Evolutionary conservation across 2,329 filamentous ascomycete genomes (phyloP).

Genomic region (Neofusicoccum sp.): DNA sequence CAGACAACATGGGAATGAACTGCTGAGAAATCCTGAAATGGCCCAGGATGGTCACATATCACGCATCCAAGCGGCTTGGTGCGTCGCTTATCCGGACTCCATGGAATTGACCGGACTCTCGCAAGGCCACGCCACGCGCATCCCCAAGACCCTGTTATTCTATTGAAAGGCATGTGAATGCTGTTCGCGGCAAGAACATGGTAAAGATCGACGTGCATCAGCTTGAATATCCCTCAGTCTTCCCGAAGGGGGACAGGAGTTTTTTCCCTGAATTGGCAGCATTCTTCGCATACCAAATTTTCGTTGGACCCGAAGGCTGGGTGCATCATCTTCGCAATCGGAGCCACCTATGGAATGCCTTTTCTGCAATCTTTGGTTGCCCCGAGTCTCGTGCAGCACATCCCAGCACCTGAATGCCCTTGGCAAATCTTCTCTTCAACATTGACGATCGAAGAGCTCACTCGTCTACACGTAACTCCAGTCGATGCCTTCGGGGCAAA

Average conservation of each 20-base stretch:
- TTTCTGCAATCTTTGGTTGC: too few species aligned
- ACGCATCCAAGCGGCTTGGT: neutral
- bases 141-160: neutral
- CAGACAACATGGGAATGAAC: neutral
- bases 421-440: too few species aligned
- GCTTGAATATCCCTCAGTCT: neutral
- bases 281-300: neutral
- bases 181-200: neutral
- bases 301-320: neutral
- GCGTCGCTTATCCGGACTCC: neutral
- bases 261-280: neutral
- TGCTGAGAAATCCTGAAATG: constrained; percentile 3
- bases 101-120: neutral
- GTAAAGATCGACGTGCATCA: neutral
- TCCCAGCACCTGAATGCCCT: too few species aligned
- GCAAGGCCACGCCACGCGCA: neutral
- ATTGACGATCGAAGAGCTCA: too few species aligned
- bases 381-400: too few species aligned
- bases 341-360: neutral
- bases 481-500: too few species aligned
- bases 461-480: too few species aligned
- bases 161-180: neutral
- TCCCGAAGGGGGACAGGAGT: neutral
- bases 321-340: neutral
- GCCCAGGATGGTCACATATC: neutral